Evolutionary conservation across 2,329 filamentous ascomycete species (phyloP).

Genomic region (Elsinoe perseae): DNA sequence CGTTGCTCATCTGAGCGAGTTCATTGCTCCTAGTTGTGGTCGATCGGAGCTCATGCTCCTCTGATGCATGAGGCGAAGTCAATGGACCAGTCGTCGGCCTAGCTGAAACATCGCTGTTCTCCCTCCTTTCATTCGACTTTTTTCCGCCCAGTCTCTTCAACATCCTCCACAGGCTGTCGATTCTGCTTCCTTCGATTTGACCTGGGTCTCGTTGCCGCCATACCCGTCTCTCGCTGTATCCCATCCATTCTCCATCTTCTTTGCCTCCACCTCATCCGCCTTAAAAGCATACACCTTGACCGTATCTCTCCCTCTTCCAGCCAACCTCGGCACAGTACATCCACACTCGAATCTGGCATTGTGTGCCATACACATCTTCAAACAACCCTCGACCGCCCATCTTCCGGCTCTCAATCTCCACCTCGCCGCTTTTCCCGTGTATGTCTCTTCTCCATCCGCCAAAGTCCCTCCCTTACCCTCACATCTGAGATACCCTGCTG

Average conservation of each 20-base stretch:
- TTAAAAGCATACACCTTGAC: neutral
- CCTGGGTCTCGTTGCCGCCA: neutral
- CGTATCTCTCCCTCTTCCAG: conserved; percentile 4
- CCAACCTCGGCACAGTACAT: conserved; percentile 5
- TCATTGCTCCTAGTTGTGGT: neutral
- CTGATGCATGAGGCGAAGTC: neutral
- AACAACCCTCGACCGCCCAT: conserved; percentile 9
- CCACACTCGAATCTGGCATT: conserved; percentile 9
- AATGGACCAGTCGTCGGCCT: neutral
- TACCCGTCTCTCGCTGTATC: neutral
- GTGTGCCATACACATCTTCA: neutral
- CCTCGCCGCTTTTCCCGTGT: neutral
- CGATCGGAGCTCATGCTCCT: neutral
- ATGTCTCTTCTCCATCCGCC: neutral
- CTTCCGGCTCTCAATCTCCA: neutral
- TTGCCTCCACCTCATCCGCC: neutral
- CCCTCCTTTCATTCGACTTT: neutral
- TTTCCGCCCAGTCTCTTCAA: neutral
- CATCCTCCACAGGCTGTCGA: neutral
- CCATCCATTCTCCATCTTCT: conserved; percentile 2
- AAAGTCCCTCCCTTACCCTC: neutral
- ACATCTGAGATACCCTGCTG: neutral
- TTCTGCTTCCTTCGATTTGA: neutral
- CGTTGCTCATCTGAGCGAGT: neutral
- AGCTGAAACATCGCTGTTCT: neutral